Evolutionary conservation across 805 yeast genomes (phyloP).

Genomic region (Candida succiphila): DNA sequence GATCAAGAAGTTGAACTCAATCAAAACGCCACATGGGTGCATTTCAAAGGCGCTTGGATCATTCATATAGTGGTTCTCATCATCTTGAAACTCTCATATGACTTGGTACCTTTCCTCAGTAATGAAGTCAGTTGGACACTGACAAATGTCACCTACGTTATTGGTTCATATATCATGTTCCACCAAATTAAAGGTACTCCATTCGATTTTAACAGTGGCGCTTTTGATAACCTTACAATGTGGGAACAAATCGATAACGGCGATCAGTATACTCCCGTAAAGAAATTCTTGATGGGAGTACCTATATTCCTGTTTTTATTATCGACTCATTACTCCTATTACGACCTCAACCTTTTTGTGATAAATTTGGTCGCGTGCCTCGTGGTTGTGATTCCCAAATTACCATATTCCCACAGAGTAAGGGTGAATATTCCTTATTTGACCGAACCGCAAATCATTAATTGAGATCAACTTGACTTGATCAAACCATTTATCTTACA

Average conservation of each 20-base stretch:
- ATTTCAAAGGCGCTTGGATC: slow-evolving; percentile 93
- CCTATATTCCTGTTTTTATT: slow-evolving; percentile 81
- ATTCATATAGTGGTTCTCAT: slow-evolving; percentile 79
- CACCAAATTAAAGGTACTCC: slow-evolving; percentile 97
- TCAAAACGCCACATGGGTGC: slow-evolving; percentile 93
- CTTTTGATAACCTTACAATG: slow-evolving; percentile 92
- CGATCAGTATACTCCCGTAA: slow-evolving; percentile 93
- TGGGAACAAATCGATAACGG: slow-evolving; percentile 94
- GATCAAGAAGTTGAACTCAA: slow-evolving; percentile 88
- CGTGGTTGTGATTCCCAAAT: slow-evolving; percentile 83
- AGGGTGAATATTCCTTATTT: slow-evolving; percentile 52
- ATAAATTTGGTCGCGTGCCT: slow-evolving; percentile 75
- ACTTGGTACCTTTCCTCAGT: slow-evolving; percentile 70
- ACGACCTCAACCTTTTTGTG: slow-evolving; percentile 69
- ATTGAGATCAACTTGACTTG: slow-evolving; percentile 2
- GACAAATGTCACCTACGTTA: slow-evolving; percentile 81
- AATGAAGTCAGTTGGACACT: slow-evolving; percentile 89
- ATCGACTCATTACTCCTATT: slow-evolving; percentile 84
- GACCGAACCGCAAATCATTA: slow-evolving; percentile 25
- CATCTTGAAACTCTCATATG: slow-evolving; percentile 65
- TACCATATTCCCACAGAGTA: slow-evolving; percentile 73
- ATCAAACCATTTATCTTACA: background rate
- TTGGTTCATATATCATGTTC: slow-evolving; percentile 92
- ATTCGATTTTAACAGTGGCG: slow-evolving; percentile 93
- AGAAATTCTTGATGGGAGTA: slow-evolving; percentile 86